A percentile compares a stretch with the other conserved stretches of the same genome.
phyloP scores from a whole-genome alignment of 1,284 basidiomycete species.

The Irpex rosettiformis region DNA sequence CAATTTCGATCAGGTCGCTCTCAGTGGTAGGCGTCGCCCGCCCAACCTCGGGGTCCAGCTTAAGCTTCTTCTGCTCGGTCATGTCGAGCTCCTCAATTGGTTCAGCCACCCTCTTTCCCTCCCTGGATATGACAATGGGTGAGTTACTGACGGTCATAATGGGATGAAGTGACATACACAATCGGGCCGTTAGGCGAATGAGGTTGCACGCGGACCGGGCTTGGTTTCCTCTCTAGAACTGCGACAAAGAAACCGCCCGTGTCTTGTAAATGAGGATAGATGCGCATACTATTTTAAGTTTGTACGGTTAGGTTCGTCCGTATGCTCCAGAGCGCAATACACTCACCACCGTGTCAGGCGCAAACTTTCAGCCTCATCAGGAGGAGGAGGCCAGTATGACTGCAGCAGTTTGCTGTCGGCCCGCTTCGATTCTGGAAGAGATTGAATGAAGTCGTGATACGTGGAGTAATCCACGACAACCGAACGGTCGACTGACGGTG shows the following conservation, averaged over 20 bases:
- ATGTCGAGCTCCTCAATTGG: constrained; percentile 34
- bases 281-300: constrained; percentile 58
- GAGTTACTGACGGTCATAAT: constrained; percentile 20
- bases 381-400: constrained; percentile 76
- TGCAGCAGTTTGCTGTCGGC: constrained; percentile 56
- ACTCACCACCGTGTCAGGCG: constrained; percentile 71
- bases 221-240: constrained; percentile 60
- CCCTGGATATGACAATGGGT: constrained; percentile 21
- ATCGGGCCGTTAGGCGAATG: background rate
- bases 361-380: constrained; percentile 51
- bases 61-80: constrained; percentile 47
- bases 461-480: constrained; percentile 45
- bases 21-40: constrained; percentile 3
- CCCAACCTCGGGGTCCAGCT: constrained; percentile 29
- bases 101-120: constrained; percentile 48
- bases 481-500: constrained; percentile 54
- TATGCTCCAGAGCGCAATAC: background rate
- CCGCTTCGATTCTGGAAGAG: constrained; percentile 45
- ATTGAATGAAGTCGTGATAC: constrained; percentile 52
- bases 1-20: constrained; percentile 16
- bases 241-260: constrained; percentile 98
- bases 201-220: constrained; percentile 6
- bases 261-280: constrained; percentile 95
- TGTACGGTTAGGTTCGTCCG: background rate
- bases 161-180: constrained; percentile 14